Conservation (phyloP, 192 early-diverging fungal species). For the Coemansia sp. region DNA sequence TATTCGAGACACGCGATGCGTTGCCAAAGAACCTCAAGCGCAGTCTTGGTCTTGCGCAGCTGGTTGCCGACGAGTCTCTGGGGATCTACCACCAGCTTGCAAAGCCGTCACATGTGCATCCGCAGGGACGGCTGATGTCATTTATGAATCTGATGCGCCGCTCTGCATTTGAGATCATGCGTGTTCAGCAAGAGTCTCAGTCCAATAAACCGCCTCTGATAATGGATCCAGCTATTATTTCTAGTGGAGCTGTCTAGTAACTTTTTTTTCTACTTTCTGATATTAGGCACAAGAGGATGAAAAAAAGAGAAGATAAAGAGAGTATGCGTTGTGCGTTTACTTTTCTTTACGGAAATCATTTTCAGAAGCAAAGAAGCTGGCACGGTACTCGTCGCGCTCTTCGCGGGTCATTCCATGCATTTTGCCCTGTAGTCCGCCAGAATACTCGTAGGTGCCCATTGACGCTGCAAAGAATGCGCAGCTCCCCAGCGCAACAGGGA, state of each 20-base stretch:
- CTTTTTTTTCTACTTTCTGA: background rate
- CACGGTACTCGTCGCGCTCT: slow-evolving; percentile 51
- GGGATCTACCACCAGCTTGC: slow-evolving; percentile 54
- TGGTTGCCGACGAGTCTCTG: slow-evolving; percentile 55
- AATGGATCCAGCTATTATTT: slow-evolving; percentile 10
- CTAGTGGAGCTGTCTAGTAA: slow-evolving; percentile 16
- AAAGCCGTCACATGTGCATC: slow-evolving; percentile 40
- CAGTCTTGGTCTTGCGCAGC: slow-evolving; percentile 59
- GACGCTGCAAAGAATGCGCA: slow-evolving; percentile 65
- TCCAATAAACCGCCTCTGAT: slow-evolving; percentile 37
- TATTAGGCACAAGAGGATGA: background rate
- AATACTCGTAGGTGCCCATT: slow-evolving; percentile 69
- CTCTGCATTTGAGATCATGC: slow-evolving; percentile 54
- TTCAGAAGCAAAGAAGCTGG: slow-evolving; percentile 44
- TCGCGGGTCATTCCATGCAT: slow-evolving; percentile 44
- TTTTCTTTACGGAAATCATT: slow-evolving; percentile 43
- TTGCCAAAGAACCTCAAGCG: slow-evolving; percentile 55
- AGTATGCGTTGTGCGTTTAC: background rate
- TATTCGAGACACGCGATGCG: slow-evolving; percentile 63
- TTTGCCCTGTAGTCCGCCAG: slow-evolving; percentile 54
- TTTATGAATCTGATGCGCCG: slow-evolving; percentile 56
- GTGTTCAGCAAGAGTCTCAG: slow-evolving; percentile 39
- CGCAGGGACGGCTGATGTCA: slow-evolving; percentile 46
- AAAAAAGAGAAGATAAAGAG: background rate
- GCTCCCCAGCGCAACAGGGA: slow-evolving; percentile 62